Evolutionary conservation across 2,329 filamentous ascomycete genomes (phyloP), one percentile per base, ranked within the genome.

Genomic region (Monilinia aucupariae): DNA sequence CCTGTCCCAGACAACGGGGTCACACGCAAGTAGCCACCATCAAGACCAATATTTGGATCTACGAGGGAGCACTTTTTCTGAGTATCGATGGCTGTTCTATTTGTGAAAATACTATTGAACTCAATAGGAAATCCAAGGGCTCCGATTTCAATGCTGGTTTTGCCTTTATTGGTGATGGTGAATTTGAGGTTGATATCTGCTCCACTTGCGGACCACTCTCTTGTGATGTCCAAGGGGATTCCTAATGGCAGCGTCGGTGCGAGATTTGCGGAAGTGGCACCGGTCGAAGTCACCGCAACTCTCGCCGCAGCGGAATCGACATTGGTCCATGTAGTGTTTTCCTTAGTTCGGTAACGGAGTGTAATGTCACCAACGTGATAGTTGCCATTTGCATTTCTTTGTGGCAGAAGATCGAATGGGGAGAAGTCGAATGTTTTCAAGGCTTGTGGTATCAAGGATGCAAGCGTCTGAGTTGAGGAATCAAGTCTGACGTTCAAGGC

Each of bases 81-180:
- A 8, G 80, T 83, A 8, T 82, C 78, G 2, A 74, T 73, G 0
- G 82, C 77, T 1, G 74, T 71, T 10, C 82, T 78, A 51, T 76
- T 75, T 15, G 78, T 83, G 68, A 86, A 86, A 67, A 86, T 85
- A 71, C 81, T 86, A 74, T 86, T 86, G 74, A 85, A 84, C 69
- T 84, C 82, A 25, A 82, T 78, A 0, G 83, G 83, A 58, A 86
- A 80, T 0, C 83, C 84, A 1, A 86, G 75, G 54, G 80, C 80
- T 1, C 84, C 84, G 6, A 86, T 72, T 64, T 86, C 83, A 3
- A 86, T 62, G 0, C 74, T 64, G 0, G 69, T 65, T 0, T 68
- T 66, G 0, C 71, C 78, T 0, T 71, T 72, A 64, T 85, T 85
- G 12, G 74, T 75, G 25, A 85, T 67, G 2, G 78, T 82, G 70